Evolutionary conservation across 306 rosid genomes (phyloP), one percentile per base, ranked within the genome.

Genomic region (Gastrolobium villosum): DNA sequence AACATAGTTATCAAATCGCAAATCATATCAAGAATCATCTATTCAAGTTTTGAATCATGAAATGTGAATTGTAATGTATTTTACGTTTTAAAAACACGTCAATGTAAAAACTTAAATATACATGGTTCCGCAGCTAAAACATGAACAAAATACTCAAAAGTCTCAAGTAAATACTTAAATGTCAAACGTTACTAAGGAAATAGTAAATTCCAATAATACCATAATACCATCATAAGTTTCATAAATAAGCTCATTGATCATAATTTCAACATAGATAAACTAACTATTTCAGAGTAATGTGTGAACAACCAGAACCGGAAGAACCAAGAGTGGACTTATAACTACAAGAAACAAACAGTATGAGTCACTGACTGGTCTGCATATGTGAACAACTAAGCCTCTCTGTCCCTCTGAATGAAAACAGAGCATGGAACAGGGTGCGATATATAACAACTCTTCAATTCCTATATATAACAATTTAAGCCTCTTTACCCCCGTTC

Each of bases 361-460:
- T 35, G 45, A 72, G 50, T 30, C 1, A 20, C 0, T 31, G 31
- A 14, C 70, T 32, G 61, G 35, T 34, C 36, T 44, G 28, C 50
- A 49, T 20, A 75, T 49, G 79, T 14, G 37, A 54, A 55, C 34
- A 77, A 66, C 10, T 46, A 66, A 57, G 59, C 8, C 57, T 60
- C 75, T 9, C 75, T 9, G 14, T n/a, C 34, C 53, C 30, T 43
- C 30, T 15, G 3, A 57, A 54, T 68, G 44, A 57, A 53, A 78
- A 35, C 76, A 68, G 70, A 13, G 76, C 48, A 67, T 57, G 62
- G 9, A 68, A 36, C 44, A 57, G n/a, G 9, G 67, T 40, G 31
- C 15, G 43, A 40, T 11, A 30, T 41, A 13, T 11, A 28, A 59
- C 1, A 1, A 20, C 78, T 36, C 30, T 50, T 31, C 35, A 44